These are phyloP conservation scores for Warburgia ugandensis DNA, from an alignment of 164 flowering plant species.

Conservation along the genomic window DNA sequence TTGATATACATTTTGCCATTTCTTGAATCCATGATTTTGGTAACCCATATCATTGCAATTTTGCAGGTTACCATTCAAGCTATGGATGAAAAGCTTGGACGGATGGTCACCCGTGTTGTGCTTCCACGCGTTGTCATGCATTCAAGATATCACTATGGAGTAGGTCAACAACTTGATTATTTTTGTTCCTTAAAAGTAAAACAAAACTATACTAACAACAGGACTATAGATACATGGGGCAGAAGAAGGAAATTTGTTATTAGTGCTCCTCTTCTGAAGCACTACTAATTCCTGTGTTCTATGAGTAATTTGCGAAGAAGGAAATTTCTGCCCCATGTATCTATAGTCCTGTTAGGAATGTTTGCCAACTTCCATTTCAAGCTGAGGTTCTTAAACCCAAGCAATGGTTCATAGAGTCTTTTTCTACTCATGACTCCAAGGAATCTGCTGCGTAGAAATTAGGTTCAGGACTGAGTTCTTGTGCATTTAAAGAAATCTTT, in stretches of 20 bases:
- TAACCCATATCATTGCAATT: neutral
- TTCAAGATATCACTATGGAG: conserved; percentile 91
- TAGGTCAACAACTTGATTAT: conserved; percentile 14
- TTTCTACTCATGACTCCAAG: neutral
- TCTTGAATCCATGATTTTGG: no score
- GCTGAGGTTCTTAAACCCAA: no score
- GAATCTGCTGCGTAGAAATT: neutral
- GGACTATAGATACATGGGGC: neutral
- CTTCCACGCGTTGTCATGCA: conserved; percentile 98
- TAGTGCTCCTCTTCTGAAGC: neutral
- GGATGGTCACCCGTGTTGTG: conserved; percentile 88
- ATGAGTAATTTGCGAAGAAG: neutral
- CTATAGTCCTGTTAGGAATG: no score
- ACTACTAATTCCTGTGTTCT: neutral
- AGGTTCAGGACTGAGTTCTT: neutral
- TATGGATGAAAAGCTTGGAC: conserved; percentile 92
- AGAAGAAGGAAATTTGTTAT: neutral
- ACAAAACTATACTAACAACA: neutral
- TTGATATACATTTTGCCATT: no score
- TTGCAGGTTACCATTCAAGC: conserved; percentile 71
- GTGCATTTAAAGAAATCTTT: no score
- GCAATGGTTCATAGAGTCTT: neutral
- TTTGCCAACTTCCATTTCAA: no score
- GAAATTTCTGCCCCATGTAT: no score
- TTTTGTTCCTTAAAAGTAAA: neutral